Evolutionary conservation across 2,329 filamentous ascomycete genomes (phyloP).

Genomic region (Amesomyces nigricolor): DNA sequence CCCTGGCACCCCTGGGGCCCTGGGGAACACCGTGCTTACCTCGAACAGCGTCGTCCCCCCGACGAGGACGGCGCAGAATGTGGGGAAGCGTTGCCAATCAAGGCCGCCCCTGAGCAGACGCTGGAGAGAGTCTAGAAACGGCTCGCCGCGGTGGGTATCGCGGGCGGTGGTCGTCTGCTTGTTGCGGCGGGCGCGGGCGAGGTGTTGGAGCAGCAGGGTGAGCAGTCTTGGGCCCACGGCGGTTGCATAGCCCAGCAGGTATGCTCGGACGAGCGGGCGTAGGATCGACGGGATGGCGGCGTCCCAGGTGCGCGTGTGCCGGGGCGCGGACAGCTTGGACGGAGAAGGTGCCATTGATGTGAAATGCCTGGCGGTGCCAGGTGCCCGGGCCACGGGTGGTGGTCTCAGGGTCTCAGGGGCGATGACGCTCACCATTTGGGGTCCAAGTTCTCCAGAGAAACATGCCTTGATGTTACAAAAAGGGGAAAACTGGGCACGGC

Average conservation of each 20-base stretch:
- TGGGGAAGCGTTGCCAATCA: conserved; percentile 52
- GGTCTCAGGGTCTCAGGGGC: too few species aligned
- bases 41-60: conserved; percentile 58
- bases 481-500: too few species aligned
- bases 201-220: conserved; percentile 47
- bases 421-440: too few species aligned
- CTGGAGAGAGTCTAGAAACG: conserved; percentile 33
- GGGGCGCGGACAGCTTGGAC: not conserved
- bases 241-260: conserved; percentile 55
- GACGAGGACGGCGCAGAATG: conserved; percentile 56
- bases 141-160: conserved; percentile 16
- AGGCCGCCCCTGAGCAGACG: conserved; percentile 47
- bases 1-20: not conserved
- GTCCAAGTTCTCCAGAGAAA: too few species aligned
- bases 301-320: conserved; percentile 17
- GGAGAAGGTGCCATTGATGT: not conserved
- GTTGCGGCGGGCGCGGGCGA: conserved; percentile 34
- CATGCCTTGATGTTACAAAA: too few species aligned
- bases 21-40: conserved; percentile 34
- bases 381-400: too few species aligned
- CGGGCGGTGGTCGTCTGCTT: conserved; percentile 1
- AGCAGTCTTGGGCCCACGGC: conserved; percentile 52
- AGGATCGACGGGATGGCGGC: conserved; percentile 43
- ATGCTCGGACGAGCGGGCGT: conserved; percentile 54
- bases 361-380: not conserved